Evolutionary conservation across 1,139 yeast species (phyloP).

Genomic region (Candida sp.): DNA sequence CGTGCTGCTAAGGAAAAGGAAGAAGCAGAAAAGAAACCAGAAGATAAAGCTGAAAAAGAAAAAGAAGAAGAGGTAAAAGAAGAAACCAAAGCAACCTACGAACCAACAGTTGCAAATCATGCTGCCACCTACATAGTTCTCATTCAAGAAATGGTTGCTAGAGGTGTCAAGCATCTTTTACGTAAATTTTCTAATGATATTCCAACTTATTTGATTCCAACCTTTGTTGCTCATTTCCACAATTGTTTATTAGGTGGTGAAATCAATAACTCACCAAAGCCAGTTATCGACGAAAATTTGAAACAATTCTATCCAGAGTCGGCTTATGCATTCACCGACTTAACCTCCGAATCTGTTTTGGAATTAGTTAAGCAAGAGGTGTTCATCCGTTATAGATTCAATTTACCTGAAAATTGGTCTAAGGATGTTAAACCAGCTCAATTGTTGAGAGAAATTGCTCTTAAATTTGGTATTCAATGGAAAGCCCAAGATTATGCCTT

Average conservation of each 20-base stretch:
- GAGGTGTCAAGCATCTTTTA: slow-evolving; percentile 76
- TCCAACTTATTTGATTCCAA: slow-evolving; percentile 56
- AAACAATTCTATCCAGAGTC: slow-evolving; percentile 38
- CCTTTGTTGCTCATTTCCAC: slow-evolving; percentile 67
- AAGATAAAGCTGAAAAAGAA: slow-evolving; percentile 21
- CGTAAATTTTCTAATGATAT: slow-evolving; percentile 44
- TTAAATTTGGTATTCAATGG: slow-evolving; percentile 89
- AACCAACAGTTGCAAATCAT: slow-evolving; percentile 41
- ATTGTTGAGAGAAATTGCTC: slow-evolving; percentile 69
- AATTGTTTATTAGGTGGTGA: slow-evolving; percentile 63
- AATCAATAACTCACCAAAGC: slow-evolving; percentile 42
- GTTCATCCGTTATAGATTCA: slow-evolving; percentile 56
- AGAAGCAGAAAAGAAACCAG: slow-evolving; percentile 24
- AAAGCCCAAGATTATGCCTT: slow-evolving; percentile 49
- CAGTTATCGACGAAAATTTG: slow-evolving; percentile 41
- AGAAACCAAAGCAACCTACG: slow-evolving; percentile 37
- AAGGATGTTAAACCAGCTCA: slow-evolving; percentile 33
- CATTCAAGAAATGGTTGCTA: slow-evolving; percentile 70
- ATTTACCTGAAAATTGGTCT: slow-evolving; percentile 50
- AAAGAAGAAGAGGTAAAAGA: slow-evolving; percentile 26
- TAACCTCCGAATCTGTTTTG: slow-evolving; percentile 44
- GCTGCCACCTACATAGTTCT: slow-evolving; percentile 47
- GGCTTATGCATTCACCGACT: slow-evolving; percentile 41
- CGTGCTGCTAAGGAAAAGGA: slow-evolving; percentile 28
- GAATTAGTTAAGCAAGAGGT: slow-evolving; percentile 51